These are phyloP conservation scores for Brasenia schreberi DNA, from an alignment of 164 flowering plant species.

Conservation along the genomic window DNA sequence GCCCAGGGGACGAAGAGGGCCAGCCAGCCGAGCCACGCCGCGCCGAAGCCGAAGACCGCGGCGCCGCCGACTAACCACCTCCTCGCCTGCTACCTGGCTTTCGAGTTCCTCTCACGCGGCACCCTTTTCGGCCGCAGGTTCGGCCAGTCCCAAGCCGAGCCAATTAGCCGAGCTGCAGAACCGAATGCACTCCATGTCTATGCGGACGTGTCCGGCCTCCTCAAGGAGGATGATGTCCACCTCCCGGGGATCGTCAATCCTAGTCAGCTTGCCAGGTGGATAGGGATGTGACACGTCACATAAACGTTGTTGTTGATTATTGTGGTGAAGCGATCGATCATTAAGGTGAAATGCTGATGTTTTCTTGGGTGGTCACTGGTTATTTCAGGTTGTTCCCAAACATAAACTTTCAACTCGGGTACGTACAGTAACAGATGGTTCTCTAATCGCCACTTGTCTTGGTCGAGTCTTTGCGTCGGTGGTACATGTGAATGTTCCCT, in stretches of 20 bases:
- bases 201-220: slow-evolving; percentile 46
- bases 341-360: too few relatives aligned
- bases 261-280: slow-evolving; percentile 61
- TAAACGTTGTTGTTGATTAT: too few relatives aligned
- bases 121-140: slow-evolving; percentile 56
- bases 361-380: too few relatives aligned
- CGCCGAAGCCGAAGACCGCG: slow-evolving; percentile 7
- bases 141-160: slow-evolving; percentile 13
- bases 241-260: slow-evolving; percentile 72
- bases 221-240: slow-evolving; percentile 63
- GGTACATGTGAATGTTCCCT: too few relatives aligned
- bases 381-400: too few relatives aligned
- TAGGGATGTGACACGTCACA: slow-evolving; percentile 31
- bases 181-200: slow-evolving; percentile 17
- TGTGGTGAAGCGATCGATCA: too few relatives aligned
- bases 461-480: too few relatives aligned
- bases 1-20: slow-evolving; percentile 6
- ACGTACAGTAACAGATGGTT: too few relatives aligned
- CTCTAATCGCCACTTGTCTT: too few relatives aligned
- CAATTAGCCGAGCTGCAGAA: neutral
- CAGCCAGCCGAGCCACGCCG: neutral
- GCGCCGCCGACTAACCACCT: slow-evolving; percentile 33
- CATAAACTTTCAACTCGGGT: too few relatives aligned
- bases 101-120: slow-evolving; percentile 60
- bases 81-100: slow-evolving; percentile 74